Percentiles rank a stretch among this genome's conserved stretches.
Evolutionary conservation across 2,329 filamentous ascomycete species (phyloP).

Genomic region (Sporothrix mexicana): DNA sequence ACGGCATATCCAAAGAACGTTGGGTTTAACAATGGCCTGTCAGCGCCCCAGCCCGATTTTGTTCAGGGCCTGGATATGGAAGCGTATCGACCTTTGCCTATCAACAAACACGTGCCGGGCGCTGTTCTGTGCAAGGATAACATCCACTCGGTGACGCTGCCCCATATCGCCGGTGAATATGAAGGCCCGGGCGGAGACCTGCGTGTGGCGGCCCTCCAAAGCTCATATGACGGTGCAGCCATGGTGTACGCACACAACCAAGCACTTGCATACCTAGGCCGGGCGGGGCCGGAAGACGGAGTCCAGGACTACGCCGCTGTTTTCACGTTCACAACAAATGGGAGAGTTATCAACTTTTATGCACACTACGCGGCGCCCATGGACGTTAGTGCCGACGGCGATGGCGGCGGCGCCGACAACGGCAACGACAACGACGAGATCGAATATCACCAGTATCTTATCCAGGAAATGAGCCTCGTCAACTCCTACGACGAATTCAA

Average conservation of each 20-base stretch:
- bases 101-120: slow-evolving; percentile 33
- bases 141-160: slow-evolving; percentile 39
- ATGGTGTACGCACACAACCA: slow-evolving; percentile 43
- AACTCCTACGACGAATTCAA: slow-evolving; percentile 25
- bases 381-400: not conserved
- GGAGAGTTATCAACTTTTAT: slow-evolving; percentile 39
- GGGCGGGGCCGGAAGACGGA: slow-evolving; percentile 28
- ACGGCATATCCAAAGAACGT: slow-evolving; percentile 41
- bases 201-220: slow-evolving; percentile 31
- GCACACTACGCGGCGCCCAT: slow-evolving; percentile 40
- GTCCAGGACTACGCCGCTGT: slow-evolving; percentile 38
- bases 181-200: slow-evolving; percentile 36
- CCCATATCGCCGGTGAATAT: slow-evolving; percentile 43
- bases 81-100: slow-evolving; percentile 32
- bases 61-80: slow-evolving; percentile 40
- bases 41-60: slow-evolving; percentile 42
- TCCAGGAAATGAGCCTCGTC: slow-evolving; percentile 35
- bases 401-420: not conserved
- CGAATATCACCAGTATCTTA: slow-evolving; percentile 40
- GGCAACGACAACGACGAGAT: not conserved
- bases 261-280: slow-evolving; percentile 39
- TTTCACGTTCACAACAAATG: slow-evolving; percentile 42
- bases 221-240: slow-evolving; percentile 41
- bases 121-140: slow-evolving; percentile 38
- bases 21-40: slow-evolving; percentile 41